Evolutionary conservation across 257 asterid species (phyloP), one percentile per base, ranked within the genome.

Genomic region (Marsdenia floribunda): DNA sequence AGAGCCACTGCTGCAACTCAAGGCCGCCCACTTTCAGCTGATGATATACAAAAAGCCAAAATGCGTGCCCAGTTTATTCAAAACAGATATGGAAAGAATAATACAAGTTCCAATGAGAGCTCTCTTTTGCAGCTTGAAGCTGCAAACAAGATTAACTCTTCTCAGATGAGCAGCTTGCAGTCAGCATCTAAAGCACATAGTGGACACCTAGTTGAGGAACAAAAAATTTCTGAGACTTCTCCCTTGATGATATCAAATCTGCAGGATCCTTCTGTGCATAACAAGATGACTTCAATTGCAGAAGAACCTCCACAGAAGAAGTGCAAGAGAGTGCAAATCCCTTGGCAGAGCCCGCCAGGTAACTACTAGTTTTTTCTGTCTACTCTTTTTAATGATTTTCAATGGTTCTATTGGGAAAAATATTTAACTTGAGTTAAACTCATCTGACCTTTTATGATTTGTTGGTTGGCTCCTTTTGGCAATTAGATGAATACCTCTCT

Each of bases 11-110:
- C 89, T 72, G 78, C 88, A 59, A 80, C 87, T 77, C 91, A 85
- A 80, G 91, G 94, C 73, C 96, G 99, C 61, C 99, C 99, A 64
- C 99, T 95, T 82, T 95, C 99, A n/a, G 99, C 98, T 49, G 99
- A 95, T 81, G 99, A 92, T 79, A 95, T 95, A 84, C 99, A 95
- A 82, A 95, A 95, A 85, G 98, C 98, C 18, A 95, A 95, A 85
- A 83, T 92, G 91, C 97, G 99, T 66, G 96, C 92, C 79, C 99
- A 92, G 42, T 91, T 84, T 77, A 71, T 90, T 93, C 90, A 89
- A 87, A 89, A 78, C 79, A 95, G 86, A 81, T 80, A 87, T 71
- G 91, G 91, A 65, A 95, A 91, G 85, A 78, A 80, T 80, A 77
- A 64, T 71, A 47, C 81, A 21, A 60, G 70, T 76, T 71, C 85